Conservation (phyloP, 2,329 filamentous ascomycete genomes). For the Ustulina deusta region DNA sequence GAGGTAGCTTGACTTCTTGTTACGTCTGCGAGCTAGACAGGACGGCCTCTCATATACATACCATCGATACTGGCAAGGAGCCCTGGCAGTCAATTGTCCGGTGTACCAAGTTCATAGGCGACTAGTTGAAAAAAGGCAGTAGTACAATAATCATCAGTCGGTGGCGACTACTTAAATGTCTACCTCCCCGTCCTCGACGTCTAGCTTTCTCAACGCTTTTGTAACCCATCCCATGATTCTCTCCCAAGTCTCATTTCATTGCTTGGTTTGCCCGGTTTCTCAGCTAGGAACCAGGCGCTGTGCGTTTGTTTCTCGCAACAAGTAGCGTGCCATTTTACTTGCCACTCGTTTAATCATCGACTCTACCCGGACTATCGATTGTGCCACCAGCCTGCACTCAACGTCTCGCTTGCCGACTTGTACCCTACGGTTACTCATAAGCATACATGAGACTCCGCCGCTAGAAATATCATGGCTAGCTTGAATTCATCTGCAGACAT, state of each 20-base stretch:
- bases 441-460: neutral
- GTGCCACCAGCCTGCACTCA: slow-evolving; percentile 27
- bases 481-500: slow-evolving; percentile 22
- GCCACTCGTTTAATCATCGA: slow-evolving; percentile 12
- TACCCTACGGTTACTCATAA: neutral
- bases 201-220: neutral
- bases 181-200: slow-evolving; percentile 7
- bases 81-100: slow-evolving; percentile 4
- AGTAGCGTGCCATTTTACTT: neutral
- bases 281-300: neutral
- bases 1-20: slow-evolving; percentile 28
- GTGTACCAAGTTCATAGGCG: slow-evolving; percentile 1
- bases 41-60: slow-evolving; percentile 4
- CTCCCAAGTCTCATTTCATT: neutral
- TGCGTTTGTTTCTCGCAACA: neutral
- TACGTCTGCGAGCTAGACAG: slow-evolving; percentile 1
- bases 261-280: neutral
- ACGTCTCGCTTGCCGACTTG: neutral
- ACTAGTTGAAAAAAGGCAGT: neutral
- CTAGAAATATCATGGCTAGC: slow-evolving; percentile 23
- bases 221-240: neutral
- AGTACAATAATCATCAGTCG: neutral
- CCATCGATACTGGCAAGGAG: neutral
- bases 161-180: slow-evolving; percentile 13
- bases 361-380: neutral